Evolutionary conservation across 257 asterid species (phyloP), one percentile per base, ranked within the genome.

Genomic region (Dorcoceras hygrometricum): DNA sequence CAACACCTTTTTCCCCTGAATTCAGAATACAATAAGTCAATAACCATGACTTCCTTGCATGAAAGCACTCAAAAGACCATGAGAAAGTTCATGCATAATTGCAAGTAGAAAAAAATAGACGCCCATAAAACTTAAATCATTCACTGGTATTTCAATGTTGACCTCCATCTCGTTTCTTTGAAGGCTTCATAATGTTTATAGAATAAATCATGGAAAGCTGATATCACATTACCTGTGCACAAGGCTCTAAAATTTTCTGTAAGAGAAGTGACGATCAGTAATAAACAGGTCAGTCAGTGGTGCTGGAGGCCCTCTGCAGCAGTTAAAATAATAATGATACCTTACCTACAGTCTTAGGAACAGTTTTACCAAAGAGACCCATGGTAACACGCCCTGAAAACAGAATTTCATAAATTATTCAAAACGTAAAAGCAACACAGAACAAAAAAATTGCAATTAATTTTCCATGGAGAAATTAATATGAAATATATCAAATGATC

Each of bases 161-260:
- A 25, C 58, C 39, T 31, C 23, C 27, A 58, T 20, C 11, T 18
- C 57, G 26, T 67, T 55, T 39, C 62, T 57, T 48, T 65, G 4
- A 51, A 27, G 62, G 60, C 20, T 23, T 2, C 67, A 39, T 27
- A 57, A 62, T 20, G 62, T 54, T 20, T 25, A 23, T 6, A 23
- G 25, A 28, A 53, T 26, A 24, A 68, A 27, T 31, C 4, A 22
- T 24, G 51, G 66, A 31, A 24, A 55, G 32, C 16, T 31, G 48
- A 36, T 1, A 8, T 6, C 7, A 23, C 14, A 22, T 26, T 83
- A 90, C 99, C 97, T 78, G 96, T 90, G 82, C 99, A 93, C 54
- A 93, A 72, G 55, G 97, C 95, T 86, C 94, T 86, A 73, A 90
- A 93, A 69, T 93, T 93, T 70, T 93, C 97, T 93, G 97, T 86